Evolutionary conservation across 2,329 filamentous ascomycete species (phyloP), one percentile per base, ranked within the genome.

Genomic region (Thielaviopsis punctulata): DNA sequence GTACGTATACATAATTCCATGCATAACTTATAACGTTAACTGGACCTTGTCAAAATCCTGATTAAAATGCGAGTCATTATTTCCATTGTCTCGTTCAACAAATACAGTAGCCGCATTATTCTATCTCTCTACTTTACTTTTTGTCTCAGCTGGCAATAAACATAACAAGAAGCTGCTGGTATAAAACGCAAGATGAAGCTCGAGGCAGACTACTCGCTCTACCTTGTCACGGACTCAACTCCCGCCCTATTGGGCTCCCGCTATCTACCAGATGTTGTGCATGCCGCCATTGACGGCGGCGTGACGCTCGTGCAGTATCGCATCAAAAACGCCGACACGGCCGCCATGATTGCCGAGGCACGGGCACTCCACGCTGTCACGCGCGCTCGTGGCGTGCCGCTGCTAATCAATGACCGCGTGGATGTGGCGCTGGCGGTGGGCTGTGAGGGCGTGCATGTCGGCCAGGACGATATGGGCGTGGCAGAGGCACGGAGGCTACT

Each of bases 151-250:
- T n/a, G n/a, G n/a, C n/a, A n/a, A n/a, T n/a, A n/a, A n/a, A n/a
- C n/a, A n/a, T n/a, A n/a, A n/a, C n/a, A n/a, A n/a, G n/a, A n/a
- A n/a, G n/a, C n/a, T n/a, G n/a, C n/a, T n/a, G n/a, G n/a, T n/a
- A n/a, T n/a, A n/a, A n/a, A n/a, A 33, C 24, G 12, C 15, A 52
- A 12, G 9, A 52, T 52, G 51, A 48, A 48, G 30, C 51, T 15
- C n/a, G 10, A 21, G n/a, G n/a, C 23, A 7, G 80, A 94, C 66
- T 89, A 93, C 64, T 81, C 82, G 48, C 71, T 95, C 39, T 95
- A 95, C 64, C 75, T 95, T 54, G 89, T 95, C 59, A 95, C 89
- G 4, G 89, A 95, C 72, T 92, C 87, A 49, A 94, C 88, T n/a
- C 76, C 82, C 13, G 79, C 80, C 30, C 87, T 95, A 59, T 79